A percentile compares a stretch with the other conserved stretches of the same genome.
Conservation (phyloP, 2,329 filamentous ascomycete genomes). For the Hypoxylon sp. region DNA sequence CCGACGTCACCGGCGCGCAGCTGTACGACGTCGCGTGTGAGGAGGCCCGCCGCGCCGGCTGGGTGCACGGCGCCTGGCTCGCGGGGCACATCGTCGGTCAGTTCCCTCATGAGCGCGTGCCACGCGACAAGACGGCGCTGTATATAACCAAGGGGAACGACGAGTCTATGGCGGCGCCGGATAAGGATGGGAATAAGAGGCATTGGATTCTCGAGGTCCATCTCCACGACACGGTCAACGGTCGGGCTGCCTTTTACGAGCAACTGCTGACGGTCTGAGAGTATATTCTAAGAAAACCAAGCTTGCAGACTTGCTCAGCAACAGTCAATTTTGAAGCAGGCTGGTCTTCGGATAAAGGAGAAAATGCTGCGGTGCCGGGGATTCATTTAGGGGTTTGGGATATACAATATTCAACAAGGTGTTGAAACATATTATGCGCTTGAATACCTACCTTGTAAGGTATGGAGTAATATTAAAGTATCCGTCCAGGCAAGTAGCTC, state of each 20-base stretch:
- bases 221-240: constrained; percentile 50
- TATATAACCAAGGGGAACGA: constrained; percentile 56
- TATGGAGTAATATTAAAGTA: no score
- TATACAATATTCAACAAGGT: no score
- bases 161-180: constrained; percentile 50
- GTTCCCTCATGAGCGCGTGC: constrained; percentile 61
- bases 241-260: constrained; percentile 55
- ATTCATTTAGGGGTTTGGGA: no score
- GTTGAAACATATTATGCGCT: no score
- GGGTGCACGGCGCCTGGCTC: constrained; percentile 53
- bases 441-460: no score
- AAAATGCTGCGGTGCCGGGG: no score
- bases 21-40: constrained; percentile 55
- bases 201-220: constrained; percentile 62
- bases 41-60: constrained; percentile 51
- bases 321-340: no score
- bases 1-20: constrained; percentile 57
- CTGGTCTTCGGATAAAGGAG: no score
- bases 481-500: no score
- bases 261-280: constrained; percentile 44
- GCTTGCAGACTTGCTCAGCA: no score
- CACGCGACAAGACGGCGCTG: constrained; percentile 53
- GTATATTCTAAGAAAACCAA: no score
- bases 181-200: constrained; percentile 51
- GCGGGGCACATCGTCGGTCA: constrained; percentile 59